These are phyloP conservation scores for Pichia occidentalis DNA, from an alignment of 805 yeast species.

Conservation along the genomic window DNA sequence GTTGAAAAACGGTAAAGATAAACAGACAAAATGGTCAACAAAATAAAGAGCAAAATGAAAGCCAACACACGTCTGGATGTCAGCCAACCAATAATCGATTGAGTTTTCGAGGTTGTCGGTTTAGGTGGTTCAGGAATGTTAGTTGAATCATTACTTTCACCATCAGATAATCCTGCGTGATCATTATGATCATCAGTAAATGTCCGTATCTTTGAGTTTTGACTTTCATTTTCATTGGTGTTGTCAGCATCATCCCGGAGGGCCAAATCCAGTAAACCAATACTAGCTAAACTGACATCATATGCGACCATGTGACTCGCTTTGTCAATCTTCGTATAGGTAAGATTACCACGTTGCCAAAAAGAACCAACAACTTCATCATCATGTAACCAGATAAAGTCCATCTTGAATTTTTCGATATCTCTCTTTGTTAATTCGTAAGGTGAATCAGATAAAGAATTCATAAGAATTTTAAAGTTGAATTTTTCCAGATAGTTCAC, in stretches of 20 bases:
- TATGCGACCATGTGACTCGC: slow-evolving; percentile 94
- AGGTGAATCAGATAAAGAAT: background rate
- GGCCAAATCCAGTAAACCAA: slow-evolving; percentile 57
- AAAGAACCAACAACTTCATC: slow-evolving; percentile 34
- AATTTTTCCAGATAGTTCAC: slow-evolving; percentile 7
- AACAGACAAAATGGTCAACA: slow-evolving; percentile 4
- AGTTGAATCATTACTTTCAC: too few species aligned
- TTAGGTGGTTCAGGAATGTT: too few species aligned
- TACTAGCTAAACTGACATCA: slow-evolving; percentile 62
- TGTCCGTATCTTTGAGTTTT: slow-evolving; percentile 4
- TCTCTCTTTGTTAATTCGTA: slow-evolving; percentile 1
- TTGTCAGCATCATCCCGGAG: slow-evolving; percentile 14
- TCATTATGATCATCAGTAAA: slow-evolving; percentile 3
- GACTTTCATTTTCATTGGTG: slow-evolving; percentile 8
- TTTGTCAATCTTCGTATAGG: slow-evolving; percentile 65
- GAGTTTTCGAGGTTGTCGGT: too few species aligned
- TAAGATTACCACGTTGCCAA: slow-evolving; percentile 56
- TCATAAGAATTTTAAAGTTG: slow-evolving; percentile 1
- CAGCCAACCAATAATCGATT: too few species aligned
- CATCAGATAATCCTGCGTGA: too few species aligned
- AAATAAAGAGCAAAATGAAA: slow-evolving; percentile 2
- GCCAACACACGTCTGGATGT: slow-evolving; percentile 7
- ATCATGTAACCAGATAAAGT: slow-evolving; percentile 40
- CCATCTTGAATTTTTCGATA: slow-evolving; percentile 12
- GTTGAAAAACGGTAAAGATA: slow-evolving; percentile 6